A percentile compares a stretch with the other conserved stretches of the same genome.
These are phyloP conservation scores for Candida lessepsii DNA, from an alignment of 805 yeast genomes.

Conservation along the genomic window DNA sequence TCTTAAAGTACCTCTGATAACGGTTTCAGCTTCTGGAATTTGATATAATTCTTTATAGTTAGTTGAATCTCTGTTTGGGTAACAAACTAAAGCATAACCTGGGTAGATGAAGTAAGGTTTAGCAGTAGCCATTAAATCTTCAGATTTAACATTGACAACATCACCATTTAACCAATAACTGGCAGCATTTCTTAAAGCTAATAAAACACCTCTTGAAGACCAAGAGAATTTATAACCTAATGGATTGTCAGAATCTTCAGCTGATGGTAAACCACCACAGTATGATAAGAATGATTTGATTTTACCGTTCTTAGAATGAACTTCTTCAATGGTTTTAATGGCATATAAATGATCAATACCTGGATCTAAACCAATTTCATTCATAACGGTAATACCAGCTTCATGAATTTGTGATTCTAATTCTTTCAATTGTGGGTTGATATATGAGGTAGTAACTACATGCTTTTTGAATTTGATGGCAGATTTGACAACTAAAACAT, in stretches of 20 bases:
- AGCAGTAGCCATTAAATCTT: conserved; percentile 92
- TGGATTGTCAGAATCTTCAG: conserved; percentile 96
- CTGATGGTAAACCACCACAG: conserved; percentile 99
- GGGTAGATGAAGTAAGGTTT: conserved; percentile 95
- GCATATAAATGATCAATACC: conserved; percentile 99
- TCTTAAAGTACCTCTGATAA: conserved; percentile 95
- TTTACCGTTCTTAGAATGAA: conserved; percentile 87
- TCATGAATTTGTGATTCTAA: conserved; percentile 83
- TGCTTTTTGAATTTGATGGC: conserved; percentile 88
- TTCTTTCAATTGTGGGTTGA: conserved; percentile 85
- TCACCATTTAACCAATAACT: conserved; percentile 85
- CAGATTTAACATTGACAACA: conserved; percentile 74
- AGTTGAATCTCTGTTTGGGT: conserved; percentile 98
- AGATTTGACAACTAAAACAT: conserved; percentile 87
- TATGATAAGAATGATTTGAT: conserved; percentile 90
- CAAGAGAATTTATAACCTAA: conserved; percentile 98
- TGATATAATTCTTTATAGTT: conserved; percentile 85
- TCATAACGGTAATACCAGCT: conserved; percentile 97
- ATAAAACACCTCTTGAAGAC: conserved; percentile 97
- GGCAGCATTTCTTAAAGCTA: conserved; percentile 94
- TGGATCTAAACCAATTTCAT: conserved; percentile 98
- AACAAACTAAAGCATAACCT: conserved; percentile 90
- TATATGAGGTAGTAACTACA: conserved; percentile 93
- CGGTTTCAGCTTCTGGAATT: conserved; percentile 97
- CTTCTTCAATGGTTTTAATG: conserved; percentile 96